Evolutionary conservation across 345 rosid genomes (phyloP).

Genomic region (Pseudoturritis turrita): DNA sequence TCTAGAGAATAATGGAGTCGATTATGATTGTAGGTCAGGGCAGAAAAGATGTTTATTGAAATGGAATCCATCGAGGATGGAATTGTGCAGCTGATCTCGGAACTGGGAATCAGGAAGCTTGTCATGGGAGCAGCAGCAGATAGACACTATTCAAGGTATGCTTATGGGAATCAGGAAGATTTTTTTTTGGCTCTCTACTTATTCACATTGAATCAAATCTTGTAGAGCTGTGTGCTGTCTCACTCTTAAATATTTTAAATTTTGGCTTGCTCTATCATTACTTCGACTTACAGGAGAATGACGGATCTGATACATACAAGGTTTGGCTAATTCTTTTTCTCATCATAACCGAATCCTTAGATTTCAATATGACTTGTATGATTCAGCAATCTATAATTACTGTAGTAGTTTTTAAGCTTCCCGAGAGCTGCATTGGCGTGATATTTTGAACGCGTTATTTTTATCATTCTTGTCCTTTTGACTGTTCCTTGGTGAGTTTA

Average conservation of each 20-base stretch:
- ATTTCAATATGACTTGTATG: background rate
- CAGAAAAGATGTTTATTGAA: slow-evolving; percentile 56
- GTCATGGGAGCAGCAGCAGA: slow-evolving; percentile 91
- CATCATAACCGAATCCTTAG: background rate
- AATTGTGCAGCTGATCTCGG: slow-evolving; percentile 50
- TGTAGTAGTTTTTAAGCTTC: background rate
- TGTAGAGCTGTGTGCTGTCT: background rate
- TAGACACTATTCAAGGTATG: slow-evolving; percentile 54
- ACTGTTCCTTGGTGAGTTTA: background rate
- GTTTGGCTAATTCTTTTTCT: slow-evolving; percentile 37
- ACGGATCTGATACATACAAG: slow-evolving; percentile 52
- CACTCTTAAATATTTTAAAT: background rate
- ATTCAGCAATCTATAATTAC: background rate
- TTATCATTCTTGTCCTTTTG: background rate
- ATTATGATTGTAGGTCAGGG: slow-evolving; percentile 45
- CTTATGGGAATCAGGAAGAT: background rate
- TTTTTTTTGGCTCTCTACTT: background rate
- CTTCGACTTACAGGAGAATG: slow-evolving; percentile 58
- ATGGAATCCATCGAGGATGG: slow-evolving; percentile 60
- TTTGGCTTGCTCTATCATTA: slow-evolving; percentile 11
- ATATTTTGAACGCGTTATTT: background rate
- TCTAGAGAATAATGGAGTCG: background rate
- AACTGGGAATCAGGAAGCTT: slow-evolving; percentile 59
- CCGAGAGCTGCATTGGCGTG: background rate
- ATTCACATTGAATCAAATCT: background rate